These are phyloP conservation scores for Pseudodiploospora longispora DNA, from an alignment of 2,329 filamentous ascomycete genomes.

Conservation along the genomic window DNA sequence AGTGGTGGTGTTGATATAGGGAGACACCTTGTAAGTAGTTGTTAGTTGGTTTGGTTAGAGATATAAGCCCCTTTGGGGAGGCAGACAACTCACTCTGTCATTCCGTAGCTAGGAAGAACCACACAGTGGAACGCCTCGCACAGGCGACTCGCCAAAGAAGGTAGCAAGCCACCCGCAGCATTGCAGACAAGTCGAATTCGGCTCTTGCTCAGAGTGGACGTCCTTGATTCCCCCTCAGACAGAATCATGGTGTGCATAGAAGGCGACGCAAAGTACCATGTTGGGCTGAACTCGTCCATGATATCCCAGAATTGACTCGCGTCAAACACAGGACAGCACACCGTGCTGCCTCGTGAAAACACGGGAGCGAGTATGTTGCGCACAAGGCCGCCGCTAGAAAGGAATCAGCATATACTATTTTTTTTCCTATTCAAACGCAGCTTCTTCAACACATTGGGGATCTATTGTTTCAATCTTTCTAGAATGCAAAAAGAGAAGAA, in stretches of 20 bases:
- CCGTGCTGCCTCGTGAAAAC: conserved; percentile 44
- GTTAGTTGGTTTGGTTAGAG: background rate
- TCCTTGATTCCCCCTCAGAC: conserved; percentile 32
- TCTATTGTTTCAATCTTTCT: no score
- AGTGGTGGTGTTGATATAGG: conserved; percentile 48
- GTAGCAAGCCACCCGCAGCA: conserved; percentile 44
- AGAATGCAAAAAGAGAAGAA: no score
- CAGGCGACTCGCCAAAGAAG: conserved; percentile 40
- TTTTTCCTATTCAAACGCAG: no score
- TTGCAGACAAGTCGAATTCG: conserved; percentile 45
- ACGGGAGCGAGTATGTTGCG: conserved; percentile 48
- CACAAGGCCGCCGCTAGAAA: conserved; percentile 39
- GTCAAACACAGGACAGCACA: conserved; percentile 47
- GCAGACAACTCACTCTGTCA: conserved; percentile 38
- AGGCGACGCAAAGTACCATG: conserved; percentile 52
- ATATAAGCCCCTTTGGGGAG: no score
- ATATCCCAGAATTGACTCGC: conserved; percentile 49
- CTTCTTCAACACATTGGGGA: no score
- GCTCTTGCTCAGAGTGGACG: conserved; percentile 31
- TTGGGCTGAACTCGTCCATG: conserved; percentile 37
- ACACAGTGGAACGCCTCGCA: conserved; percentile 43
- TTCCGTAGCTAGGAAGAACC: conserved; percentile 49
- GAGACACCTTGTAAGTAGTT: conserved; percentile 33
- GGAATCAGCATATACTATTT: conserved; percentile 2
- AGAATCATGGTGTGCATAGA: conserved; percentile 49